Conservation (phyloP, 176 grass and related monocot genomes). For the Panicum miliaceum region DNA sequence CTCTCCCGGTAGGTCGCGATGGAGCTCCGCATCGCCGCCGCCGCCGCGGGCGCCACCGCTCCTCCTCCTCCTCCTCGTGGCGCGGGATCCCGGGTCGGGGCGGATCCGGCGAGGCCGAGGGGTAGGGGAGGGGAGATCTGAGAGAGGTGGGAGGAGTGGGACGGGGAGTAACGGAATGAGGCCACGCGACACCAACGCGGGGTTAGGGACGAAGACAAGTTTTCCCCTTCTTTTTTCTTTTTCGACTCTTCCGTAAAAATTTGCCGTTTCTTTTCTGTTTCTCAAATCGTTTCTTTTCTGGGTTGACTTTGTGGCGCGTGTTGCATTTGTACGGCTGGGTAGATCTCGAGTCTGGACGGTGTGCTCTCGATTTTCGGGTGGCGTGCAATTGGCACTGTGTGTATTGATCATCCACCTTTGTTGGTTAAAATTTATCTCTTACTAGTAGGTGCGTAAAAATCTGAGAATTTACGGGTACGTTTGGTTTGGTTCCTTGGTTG, state of each 20-base stretch:
- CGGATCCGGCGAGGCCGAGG: not conserved
- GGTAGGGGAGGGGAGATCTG: slow-evolving; percentile 45
- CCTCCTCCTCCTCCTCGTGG: not conserved
- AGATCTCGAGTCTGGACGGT: not conserved
- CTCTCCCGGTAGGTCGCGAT: slow-evolving; percentile 85
- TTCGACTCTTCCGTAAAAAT: not conserved
- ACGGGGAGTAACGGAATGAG: not conserved
- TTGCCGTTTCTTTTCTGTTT: not conserved
- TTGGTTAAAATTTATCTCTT: too few relatives aligned
- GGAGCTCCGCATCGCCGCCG: slow-evolving; percentile 65
- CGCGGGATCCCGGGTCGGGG: not conserved
- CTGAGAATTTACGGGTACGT: too few relatives aligned
- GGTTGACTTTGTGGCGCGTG: not conserved
- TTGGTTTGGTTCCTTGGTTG: too few relatives aligned
- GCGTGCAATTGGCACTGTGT: too few relatives aligned
- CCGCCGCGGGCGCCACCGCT: slow-evolving; percentile 14
- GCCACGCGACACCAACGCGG: not conserved
- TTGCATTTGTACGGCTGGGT: not conserved
- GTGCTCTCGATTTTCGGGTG: too few relatives aligned
- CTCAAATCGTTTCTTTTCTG: too few relatives aligned
- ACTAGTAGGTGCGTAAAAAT: too few relatives aligned
- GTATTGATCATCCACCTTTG: too few relatives aligned
- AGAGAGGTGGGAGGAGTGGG: slow-evolving; percentile 4
- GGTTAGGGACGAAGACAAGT: slow-evolving; percentile 30
- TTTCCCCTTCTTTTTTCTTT: not conserved